phyloP scores from a whole-genome alignment of 2,329 filamentous ascomycete species.

The Diaporthe capsici region DNA sequence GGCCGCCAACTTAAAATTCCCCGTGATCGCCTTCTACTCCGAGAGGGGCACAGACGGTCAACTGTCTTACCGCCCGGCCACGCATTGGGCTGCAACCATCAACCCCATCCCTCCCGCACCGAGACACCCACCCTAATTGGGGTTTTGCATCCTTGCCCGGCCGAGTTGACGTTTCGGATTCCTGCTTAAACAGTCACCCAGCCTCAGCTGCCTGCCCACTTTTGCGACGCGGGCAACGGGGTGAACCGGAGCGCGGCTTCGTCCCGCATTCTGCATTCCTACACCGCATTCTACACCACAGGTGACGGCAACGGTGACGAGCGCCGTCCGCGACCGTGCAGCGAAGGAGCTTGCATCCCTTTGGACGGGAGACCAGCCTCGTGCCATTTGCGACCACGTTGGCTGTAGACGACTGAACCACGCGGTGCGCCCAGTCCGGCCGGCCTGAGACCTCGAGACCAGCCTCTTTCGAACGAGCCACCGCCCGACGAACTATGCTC shows the following conservation, averaged over 20 bases:
- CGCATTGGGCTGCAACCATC: constrained; percentile 32
- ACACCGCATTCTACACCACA: constrained; percentile 22
- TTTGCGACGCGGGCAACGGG: constrained; percentile 37
- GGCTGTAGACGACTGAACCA: constrained; percentile 14
- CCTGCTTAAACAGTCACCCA: constrained; percentile 21
- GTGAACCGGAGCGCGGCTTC: constrained; percentile 7
- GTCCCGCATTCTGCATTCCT: constrained; percentile 7
- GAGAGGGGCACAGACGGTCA: background rate
- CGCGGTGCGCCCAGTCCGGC: constrained; percentile 11
- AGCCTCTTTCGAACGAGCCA: constrained; percentile 9
- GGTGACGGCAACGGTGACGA: constrained; percentile 33
- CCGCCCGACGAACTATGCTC: constrained; percentile 37
- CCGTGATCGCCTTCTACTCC: background rate
- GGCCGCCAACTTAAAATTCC: constrained; percentile 14
- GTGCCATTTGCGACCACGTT: constrained; percentile 2
- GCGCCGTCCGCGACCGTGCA: constrained; percentile 30
- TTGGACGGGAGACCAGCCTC: background rate
- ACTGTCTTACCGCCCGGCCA: constrained; percentile 32
- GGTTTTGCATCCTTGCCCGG: constrained; percentile 29
- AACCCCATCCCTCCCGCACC: constrained; percentile 35
- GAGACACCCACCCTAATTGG: constrained; percentile 23
- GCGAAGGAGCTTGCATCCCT: background rate
- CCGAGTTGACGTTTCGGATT: constrained; percentile 40
- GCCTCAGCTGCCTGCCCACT: constrained; percentile 19
- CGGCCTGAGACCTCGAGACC: constrained; percentile 25